These are phyloP conservation scores for Pseudevernia furfuracea DNA, from an alignment of 495 filamentous ascomycete genomes.

Conservation along the genomic window DNA sequence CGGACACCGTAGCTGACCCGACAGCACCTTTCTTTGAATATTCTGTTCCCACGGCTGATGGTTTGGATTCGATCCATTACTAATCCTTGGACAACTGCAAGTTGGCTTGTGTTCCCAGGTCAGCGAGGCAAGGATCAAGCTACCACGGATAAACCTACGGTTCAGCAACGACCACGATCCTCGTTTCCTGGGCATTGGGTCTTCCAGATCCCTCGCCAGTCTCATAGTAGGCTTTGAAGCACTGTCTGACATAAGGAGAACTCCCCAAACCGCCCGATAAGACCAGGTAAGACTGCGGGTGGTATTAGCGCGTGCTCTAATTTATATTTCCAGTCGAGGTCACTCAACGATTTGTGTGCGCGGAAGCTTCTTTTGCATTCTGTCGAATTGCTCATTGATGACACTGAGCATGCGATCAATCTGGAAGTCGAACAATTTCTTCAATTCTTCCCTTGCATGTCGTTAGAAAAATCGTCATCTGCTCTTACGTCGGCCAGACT, in stretches of 20 bases:
- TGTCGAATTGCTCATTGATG: constrained; percentile 48
- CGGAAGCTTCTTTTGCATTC: constrained; percentile 40
- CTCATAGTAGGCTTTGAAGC: constrained; percentile 37
- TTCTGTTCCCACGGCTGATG: constrained; percentile 35
- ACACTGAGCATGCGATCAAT: constrained; percentile 44
- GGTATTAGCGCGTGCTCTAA: constrained; percentile 3
- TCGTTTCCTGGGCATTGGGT: constrained; percentile 36
- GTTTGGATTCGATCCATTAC: constrained; percentile 48
- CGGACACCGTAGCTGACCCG: constrained; percentile 52
- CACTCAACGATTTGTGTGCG: constrained; percentile 41
- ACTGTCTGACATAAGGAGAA: constrained; percentile 50
- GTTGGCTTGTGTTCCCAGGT: constrained; percentile 32
- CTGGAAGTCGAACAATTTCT: constrained; percentile 49
- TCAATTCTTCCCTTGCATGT: constrained; percentile 38
- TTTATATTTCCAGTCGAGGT: not conserved
- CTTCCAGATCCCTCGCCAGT: constrained; percentile 23
- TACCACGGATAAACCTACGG: constrained; percentile 31
- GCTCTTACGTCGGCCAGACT: not conserved
- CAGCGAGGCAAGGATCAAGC: not conserved
- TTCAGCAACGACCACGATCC: constrained; percentile 44
- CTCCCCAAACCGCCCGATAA: constrained; percentile 60
- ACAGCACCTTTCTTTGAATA: constrained; percentile 43
- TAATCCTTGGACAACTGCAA: constrained; percentile 50
- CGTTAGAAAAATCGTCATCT: constrained; percentile 17
- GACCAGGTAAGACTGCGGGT: constrained; percentile 44